phyloP scores from a whole-genome alignment of 2,329 filamentous ascomycete genomes.

The Colletotrichum echinochloae region DNA sequence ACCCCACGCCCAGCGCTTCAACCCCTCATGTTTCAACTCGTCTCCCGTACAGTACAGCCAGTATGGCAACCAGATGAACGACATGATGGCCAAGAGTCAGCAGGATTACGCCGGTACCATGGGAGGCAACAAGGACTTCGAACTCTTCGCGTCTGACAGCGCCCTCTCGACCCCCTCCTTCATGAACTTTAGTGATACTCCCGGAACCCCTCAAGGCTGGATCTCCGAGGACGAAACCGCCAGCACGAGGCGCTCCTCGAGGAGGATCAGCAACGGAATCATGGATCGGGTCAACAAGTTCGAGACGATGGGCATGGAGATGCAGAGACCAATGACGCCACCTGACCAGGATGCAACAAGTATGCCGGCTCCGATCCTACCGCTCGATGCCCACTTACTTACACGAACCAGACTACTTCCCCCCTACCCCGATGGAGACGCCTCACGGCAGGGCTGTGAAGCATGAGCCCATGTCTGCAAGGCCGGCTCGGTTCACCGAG shows the following conservation, averaged over 20 bases:
- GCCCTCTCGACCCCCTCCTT: slow-evolving; percentile 63
- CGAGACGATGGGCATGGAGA: slow-evolving; percentile 63
- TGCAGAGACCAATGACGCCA: slow-evolving; percentile 71
- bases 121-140: slow-evolving; percentile 60
- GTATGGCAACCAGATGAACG: slow-evolving; percentile 57
- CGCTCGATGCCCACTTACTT: slow-evolving; percentile 20
- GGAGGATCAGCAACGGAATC: slow-evolving; percentile 71
- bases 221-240: slow-evolving; percentile 62
- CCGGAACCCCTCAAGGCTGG: slow-evolving; percentile 58
- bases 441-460: slow-evolving; percentile 63
- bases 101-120: slow-evolving; percentile 56
- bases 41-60: slow-evolving; percentile 60
- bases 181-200: slow-evolving; percentile 62
- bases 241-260: slow-evolving; percentile 55
- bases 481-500: slow-evolving; percentile 66
- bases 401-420: slow-evolving; percentile 66
- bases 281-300: slow-evolving; percentile 71
- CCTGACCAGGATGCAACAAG: slow-evolving; percentile 69
- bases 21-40: slow-evolving; percentile 59
- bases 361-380: slow-evolving; percentile 54
- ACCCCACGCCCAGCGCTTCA: slow-evolving; percentile 66
- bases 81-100: slow-evolving; percentile 62
- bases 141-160: slow-evolving; percentile 61
- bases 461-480: slow-evolving; percentile 49
- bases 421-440: slow-evolving; percentile 75